A percentile compares a stretch with the other conserved stretches of the same genome.
Evolutionary conservation across 2,329 filamentous ascomycete genomes (phyloP).

Genomic region (Teratosphaeria zuluensis): DNA sequence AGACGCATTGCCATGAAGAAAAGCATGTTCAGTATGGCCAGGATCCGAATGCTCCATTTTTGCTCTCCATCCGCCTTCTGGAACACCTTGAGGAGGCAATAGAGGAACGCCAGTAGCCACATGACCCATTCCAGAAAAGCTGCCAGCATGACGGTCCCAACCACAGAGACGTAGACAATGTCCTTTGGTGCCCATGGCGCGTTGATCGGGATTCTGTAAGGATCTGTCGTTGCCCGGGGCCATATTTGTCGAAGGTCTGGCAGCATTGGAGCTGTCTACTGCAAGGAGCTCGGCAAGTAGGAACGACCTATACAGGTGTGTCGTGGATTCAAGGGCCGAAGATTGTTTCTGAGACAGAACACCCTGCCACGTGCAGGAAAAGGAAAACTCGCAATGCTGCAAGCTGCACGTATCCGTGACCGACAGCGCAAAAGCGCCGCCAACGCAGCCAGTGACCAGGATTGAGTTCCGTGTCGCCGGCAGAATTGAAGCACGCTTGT

Average conservation of each 20-base stretch:
- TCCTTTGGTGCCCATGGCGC: constrained; percentile 32
- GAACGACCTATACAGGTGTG: not conserved
- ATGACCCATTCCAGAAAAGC: constrained; percentile 89
- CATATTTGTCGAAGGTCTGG: not conserved
- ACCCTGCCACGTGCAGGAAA: not conserved
- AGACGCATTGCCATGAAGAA: constrained; percentile 70
- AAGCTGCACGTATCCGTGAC: not conserved
- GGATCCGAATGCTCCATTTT: constrained; percentile 67
- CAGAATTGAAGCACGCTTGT: not conserved
- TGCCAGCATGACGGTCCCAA: constrained; percentile 72
- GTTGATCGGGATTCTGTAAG: not conserved
- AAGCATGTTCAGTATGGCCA: constrained; percentile 66
- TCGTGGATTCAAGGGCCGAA: not conserved
- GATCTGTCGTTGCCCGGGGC: not conserved
- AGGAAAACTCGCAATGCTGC: not conserved
- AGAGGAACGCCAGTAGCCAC: constrained; percentile 88
- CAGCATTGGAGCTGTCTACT: not conserved
- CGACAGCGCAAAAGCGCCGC: not conserved
- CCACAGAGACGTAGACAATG: constrained; percentile 76
- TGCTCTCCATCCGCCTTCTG: constrained; percentile 52
- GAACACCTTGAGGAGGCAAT: constrained; percentile 82
- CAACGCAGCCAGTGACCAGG: not conserved
- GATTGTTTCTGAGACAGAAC: not conserved
- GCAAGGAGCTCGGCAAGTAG: not conserved
- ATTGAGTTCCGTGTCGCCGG: not conserved